Conservation (phyloP, 345 rosid species). For the Cochlearia excelsa region DNA sequence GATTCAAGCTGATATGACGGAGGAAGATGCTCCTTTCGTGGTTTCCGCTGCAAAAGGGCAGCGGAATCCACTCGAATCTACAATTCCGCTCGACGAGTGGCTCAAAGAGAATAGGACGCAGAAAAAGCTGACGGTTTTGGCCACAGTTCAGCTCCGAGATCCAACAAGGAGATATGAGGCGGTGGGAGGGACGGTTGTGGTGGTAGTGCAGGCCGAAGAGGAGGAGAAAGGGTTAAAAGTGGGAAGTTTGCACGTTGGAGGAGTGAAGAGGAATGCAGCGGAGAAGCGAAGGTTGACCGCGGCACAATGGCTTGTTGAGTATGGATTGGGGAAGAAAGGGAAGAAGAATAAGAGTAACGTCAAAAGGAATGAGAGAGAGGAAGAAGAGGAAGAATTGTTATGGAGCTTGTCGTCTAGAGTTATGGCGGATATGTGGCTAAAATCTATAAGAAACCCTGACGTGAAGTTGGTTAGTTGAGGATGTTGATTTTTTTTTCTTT, state of each 20-base stretch:
- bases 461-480: slow-evolving; percentile 38
- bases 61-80: slow-evolving; percentile 49
- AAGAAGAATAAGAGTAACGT: slow-evolving; percentile 51
- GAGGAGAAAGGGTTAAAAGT: slow-evolving; percentile 58
- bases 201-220: slow-evolving; percentile 46
- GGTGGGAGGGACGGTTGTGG: slow-evolving; percentile 75
- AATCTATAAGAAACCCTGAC: slow-evolving; percentile 84
- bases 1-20: slow-evolving; percentile 79
- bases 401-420: slow-evolving; percentile 94
- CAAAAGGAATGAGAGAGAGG: slow-evolving; percentile 46
- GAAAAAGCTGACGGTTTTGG: slow-evolving; percentile 45
- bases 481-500: neutral
- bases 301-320: slow-evolving; percentile 77
- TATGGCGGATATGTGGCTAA: slow-evolving; percentile 98
- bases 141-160: slow-evolving; percentile 68
- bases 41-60: slow-evolving; percentile 57
- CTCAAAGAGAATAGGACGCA: slow-evolving; percentile 38
- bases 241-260: slow-evolving; percentile 67
- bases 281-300: slow-evolving; percentile 84
- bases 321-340: slow-evolving; percentile 64
- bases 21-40: slow-evolving; percentile 75
- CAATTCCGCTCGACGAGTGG: slow-evolving; percentile 75
- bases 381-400: slow-evolving; percentile 48
- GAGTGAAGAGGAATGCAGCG: slow-evolving; percentile 53
- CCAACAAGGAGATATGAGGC: slow-evolving; percentile 84